Percentiles rank a stretch among this genome's conserved stretches.
Conservation (phyloP, 768 basidiomycete species). For the Macrolepiota fuliginosa region DNA sequence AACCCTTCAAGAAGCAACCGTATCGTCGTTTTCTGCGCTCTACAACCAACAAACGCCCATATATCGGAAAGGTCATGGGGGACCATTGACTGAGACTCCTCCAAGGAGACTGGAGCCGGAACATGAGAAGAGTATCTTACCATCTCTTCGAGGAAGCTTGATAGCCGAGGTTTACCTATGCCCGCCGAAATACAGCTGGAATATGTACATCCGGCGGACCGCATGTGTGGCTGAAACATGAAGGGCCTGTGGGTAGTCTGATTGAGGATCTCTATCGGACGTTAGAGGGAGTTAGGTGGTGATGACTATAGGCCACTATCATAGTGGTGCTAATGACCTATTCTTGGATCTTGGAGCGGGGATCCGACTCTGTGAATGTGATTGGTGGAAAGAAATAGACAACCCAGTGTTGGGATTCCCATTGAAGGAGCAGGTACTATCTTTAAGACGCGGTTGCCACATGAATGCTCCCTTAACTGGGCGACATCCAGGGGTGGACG, state of each 20-base stretch:
- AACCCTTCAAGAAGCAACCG: too few relatives aligned
- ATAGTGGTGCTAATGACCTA: neutral
- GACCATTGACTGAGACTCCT: neutral
- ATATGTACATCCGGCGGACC: too few relatives aligned
- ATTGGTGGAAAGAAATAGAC: neutral
- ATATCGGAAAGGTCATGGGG: neutral
- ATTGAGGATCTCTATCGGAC: neutral
- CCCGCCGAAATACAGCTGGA: too few relatives aligned
- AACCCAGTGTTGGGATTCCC: neutral
- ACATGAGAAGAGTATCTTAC: neutral
- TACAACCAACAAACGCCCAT: too few relatives aligned
- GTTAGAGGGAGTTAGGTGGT: neutral
- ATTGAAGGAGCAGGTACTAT: neutral
- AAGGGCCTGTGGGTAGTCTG: neutral
- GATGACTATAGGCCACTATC: neutral
- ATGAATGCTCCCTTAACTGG: neutral
- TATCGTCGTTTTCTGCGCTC: too few relatives aligned
- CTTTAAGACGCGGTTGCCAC: neutral
- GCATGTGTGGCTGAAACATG: too few relatives aligned
- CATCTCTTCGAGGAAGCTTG: neutral
- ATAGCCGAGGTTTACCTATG: neutral
- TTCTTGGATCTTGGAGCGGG: neutral
- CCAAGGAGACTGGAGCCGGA: neutral
- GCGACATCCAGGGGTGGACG: neutral
- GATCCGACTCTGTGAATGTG: neutral